Conservation (phyloP, 257 asterid species). For the Echium plantagineum region DNA sequence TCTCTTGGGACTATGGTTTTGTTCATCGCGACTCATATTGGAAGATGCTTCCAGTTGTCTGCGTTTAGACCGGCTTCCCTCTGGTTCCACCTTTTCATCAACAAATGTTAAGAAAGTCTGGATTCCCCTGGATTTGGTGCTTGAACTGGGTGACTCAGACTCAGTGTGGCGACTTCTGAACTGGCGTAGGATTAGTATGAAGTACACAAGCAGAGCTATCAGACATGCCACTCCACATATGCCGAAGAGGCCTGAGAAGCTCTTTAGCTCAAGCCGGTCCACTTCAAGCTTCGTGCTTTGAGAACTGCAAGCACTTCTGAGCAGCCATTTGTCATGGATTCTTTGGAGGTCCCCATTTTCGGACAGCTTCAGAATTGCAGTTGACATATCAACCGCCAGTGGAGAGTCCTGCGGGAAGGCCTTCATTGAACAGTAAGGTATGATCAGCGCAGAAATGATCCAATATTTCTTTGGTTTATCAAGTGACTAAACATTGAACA, state of each 20-base stretch:
- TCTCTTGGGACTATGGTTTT: conserved; percentile 6
- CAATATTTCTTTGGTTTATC: background rate
- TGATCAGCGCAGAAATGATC: background rate
- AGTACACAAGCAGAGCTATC: conserved; percentile 23
- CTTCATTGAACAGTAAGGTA: conserved; percentile 13
- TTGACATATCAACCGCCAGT: conserved; percentile 46
- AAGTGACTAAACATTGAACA: no score
- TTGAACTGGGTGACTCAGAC: conserved; percentile 7
- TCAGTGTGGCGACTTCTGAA: conserved; percentile 13
- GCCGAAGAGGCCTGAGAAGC: conserved; percentile 28
- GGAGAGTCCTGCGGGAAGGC: conserved; percentile 64
- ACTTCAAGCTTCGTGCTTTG: conserved; percentile 29
- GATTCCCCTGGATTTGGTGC: conserved; percentile 24
- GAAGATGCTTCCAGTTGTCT: conserved; percentile 19
- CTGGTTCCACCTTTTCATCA: conserved; percentile 40
- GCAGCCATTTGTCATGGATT: conserved; percentile 38
- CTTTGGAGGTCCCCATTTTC: conserved; percentile 34
- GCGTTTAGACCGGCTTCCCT: conserved; percentile 19
- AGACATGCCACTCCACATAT: conserved; percentile 30
- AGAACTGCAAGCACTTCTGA: conserved; percentile 28
- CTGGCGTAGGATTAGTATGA: conserved; percentile 15
- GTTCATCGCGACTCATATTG: background rate
- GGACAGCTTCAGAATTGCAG: conserved; percentile 37
- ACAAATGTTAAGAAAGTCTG: conserved; percentile 43
- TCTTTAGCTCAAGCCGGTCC: conserved; percentile 24